A percentile compares a stretch with the other conserved stretches of the same genome.
phyloP scores from a whole-genome alignment of 371 early-diverging fungal species.

The Globomyces sp. region DNA sequence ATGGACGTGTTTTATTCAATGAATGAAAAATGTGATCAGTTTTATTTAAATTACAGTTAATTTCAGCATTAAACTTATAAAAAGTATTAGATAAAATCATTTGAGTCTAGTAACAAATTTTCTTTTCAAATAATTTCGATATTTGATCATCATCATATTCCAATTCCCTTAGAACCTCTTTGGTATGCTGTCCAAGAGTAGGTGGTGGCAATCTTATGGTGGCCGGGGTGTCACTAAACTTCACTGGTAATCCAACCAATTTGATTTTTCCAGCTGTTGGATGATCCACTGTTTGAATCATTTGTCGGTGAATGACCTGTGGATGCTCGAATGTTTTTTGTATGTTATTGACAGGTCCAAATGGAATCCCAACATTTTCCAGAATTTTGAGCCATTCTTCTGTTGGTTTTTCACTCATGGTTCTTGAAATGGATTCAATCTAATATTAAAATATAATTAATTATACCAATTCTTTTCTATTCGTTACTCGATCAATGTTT shows the following conservation, averaged over 20 bases:
- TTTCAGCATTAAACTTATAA: too few relatives aligned
- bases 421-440: conserved; percentile 49
- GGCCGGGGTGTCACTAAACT: conserved; percentile 67
- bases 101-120: too few relatives aligned
- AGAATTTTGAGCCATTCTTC: conserved; percentile 64
- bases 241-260: conserved; percentile 73
- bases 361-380: conserved; percentile 71
- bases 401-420: conserved; percentile 54
- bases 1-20: too few relatives aligned
- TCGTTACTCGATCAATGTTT: conserved; percentile 70
- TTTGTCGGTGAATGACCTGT: conserved; percentile 72
- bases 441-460: conserved; percentile 3
- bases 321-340: conserved; percentile 83
- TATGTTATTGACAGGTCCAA: conserved; percentile 81
- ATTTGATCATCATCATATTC: conserved; percentile 28
- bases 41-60: too few relatives aligned
- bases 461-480: conserved; percentile 61
- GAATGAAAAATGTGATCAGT: too few relatives aligned
- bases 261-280: conserved; percentile 75
- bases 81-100: too few relatives aligned
- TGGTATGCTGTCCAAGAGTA: conserved; percentile 82
- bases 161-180: conserved; percentile 57
- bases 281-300: conserved; percentile 81
- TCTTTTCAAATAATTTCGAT: conserved; percentile 4
- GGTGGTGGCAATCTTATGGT: conserved; percentile 78